Evolutionary conservation across 805 yeast genomes (phyloP).

Genomic region (Lachancea fermentati): DNA sequence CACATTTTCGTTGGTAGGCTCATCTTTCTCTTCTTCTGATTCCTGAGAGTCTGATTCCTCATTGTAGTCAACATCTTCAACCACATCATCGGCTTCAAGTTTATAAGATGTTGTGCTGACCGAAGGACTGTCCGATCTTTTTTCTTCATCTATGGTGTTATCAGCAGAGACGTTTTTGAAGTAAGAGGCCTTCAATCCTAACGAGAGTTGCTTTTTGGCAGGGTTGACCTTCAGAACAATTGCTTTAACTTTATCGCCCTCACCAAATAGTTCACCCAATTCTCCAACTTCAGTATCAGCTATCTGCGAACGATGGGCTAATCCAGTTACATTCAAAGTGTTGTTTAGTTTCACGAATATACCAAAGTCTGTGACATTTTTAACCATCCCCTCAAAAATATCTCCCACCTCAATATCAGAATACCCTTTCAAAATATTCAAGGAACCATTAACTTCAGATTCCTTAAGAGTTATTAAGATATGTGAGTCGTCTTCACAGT

Average conservation of each 20-base stretch:
- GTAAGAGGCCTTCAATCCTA: conserved; percentile 94
- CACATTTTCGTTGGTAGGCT: conserved; percentile 23
- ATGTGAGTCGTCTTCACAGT: conserved; percentile 55
- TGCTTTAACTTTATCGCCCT: conserved; percentile 88
- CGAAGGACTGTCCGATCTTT: background rate
- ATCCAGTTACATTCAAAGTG: conserved; percentile 69
- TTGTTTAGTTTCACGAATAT: conserved; percentile 80
- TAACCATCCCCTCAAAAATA: conserved; percentile 70
- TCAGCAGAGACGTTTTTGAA: too few relatives aligned
- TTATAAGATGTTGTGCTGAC: conserved; percentile 1
- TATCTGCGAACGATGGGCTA: conserved; percentile 81
- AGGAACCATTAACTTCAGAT: conserved; percentile 69
- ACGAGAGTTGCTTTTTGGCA: conserved; percentile 68
- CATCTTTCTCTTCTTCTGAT: conserved; percentile 32
- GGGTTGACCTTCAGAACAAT: conserved; percentile 59
- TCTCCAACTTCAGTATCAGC: conserved; percentile 62
- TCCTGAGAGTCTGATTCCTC: conserved; percentile 31
- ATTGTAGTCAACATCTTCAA: conserved; percentile 26
- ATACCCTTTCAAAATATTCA: conserved; percentile 51
- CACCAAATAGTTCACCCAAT: conserved; percentile 62
- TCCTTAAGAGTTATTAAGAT: conserved; percentile 76
- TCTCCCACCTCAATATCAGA: conserved; percentile 68
- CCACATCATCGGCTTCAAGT: background rate
- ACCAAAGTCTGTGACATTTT: conserved; percentile 79
- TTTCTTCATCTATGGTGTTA: conserved; percentile 29